These are phyloP conservation scores for Nicotiana attenuata DNA, from an alignment of 257 asterid genomes.

Conservation along the genomic window DNA sequence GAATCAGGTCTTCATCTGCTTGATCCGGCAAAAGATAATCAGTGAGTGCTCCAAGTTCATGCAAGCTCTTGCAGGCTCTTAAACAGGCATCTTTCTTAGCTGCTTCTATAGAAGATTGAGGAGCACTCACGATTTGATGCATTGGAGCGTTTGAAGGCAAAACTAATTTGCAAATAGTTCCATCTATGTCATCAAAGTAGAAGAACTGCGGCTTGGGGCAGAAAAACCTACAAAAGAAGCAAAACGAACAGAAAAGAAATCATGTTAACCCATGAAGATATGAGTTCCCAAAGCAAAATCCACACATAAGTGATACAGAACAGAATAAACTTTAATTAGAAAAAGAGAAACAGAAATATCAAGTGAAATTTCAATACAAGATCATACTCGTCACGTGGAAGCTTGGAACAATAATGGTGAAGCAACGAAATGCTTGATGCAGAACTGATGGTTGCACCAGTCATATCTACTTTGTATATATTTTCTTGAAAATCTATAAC, in stretches of 20 bases:
- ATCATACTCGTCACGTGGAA: slow-evolving; percentile 92
- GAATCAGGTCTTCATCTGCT: slow-evolving; percentile 41
- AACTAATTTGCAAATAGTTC: slow-evolving; percentile 61
- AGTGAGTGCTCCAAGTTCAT: slow-evolving; percentile 82
- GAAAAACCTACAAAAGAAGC: slow-evolving; percentile 59
- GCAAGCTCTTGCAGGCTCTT: slow-evolving; percentile 85
- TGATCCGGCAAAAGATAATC: slow-evolving; percentile 89
- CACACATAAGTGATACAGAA: background rate
- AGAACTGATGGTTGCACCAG: slow-evolving; percentile 86
- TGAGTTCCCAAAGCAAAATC: slow-evolving; percentile 8
- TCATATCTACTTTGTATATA: slow-evolving; percentile 60
- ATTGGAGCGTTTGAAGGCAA: slow-evolving; percentile 93
- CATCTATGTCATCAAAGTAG: slow-evolving; percentile 62
- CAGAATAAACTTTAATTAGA: background rate
- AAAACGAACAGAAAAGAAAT: slow-evolving; percentile 4
- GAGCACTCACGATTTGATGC: slow-evolving; percentile 56
- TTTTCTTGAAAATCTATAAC: slow-evolving; percentile 47
- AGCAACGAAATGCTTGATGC: slow-evolving; percentile 72
- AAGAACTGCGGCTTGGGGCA: slow-evolving; percentile 67
- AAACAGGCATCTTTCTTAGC: slow-evolving; percentile 92
- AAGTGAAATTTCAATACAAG: slow-evolving; percentile 7
- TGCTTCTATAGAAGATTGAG: slow-evolving; percentile 60
- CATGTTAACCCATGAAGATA: slow-evolving; percentile 2
- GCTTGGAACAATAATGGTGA: slow-evolving; percentile 87
- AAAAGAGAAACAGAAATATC: slow-evolving; percentile 15